Base-by-base conservation (phyloP, 352 stramenopile genomes). In the Phytophthora multivora region DNA sequence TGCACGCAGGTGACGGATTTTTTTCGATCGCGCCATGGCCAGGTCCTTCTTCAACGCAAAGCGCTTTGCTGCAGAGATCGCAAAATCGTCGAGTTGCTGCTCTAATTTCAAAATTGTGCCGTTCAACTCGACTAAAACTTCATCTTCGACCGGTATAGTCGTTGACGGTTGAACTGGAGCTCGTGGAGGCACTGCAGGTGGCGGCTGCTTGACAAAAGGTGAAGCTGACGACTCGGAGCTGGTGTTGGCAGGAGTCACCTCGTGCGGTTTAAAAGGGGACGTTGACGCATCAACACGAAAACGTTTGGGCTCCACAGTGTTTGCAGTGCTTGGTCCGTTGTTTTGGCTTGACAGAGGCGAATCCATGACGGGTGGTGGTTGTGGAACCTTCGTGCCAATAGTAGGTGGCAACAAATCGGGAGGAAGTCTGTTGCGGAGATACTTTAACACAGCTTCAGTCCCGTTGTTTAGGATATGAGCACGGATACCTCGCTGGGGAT, bases 11-110 rank as follows among this genome's bases (percentile, higher is more conserved):
- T 89, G 75, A 25, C 82, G 82, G 59, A 90, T 90, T 45, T 79
- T 80, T 12, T 78, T 65, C 13, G 82, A 91, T 13, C 82, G 82
- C 30, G 83, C 77, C 76, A 88, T 91, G 16, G 83, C 83, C 39
- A 94, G 61, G 15, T 94, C 81, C 38, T 94, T 94, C 69, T 94
- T 94, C 19, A 94, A 21, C 1, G 81, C 80, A 71, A 83, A 90
- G 7, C 71, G 71, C 52, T 90, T 92, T 7, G 85, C 73, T 28
- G 81, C 76, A 7, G 77, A 81, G n/a, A 92, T 54, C n/a, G 77
- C 71, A 36, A 83, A 90, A 49, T 91, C 72, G 0, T 94, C 83
- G 19, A 92, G 42, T 41, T 83, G 70, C 23, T 58, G 28, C 60
- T 94, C 85, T 10, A 91, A 66, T 21, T 52, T 65, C 10, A 53